Evolutionary conservation across 805 yeast genomes (phyloP), one percentile per base, ranked within the genome.

Genomic region (Hanseniaspora mollemarum): DNA sequence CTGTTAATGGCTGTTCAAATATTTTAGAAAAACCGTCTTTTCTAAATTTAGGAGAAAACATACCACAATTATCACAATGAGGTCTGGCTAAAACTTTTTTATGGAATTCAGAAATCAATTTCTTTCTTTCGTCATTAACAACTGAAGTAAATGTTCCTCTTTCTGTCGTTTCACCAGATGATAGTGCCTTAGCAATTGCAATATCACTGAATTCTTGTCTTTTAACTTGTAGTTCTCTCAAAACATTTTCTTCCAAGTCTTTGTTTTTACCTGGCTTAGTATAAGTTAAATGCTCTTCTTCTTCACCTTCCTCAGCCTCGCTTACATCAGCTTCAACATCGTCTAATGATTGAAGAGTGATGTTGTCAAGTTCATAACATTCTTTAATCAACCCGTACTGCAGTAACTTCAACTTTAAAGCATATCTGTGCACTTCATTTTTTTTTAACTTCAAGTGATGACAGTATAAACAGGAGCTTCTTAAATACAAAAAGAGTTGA

Each of bases 11-110:
- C 57, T 80, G 80, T 69, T 92, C 97, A 61, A 92, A 92, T 56
- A 92, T 79, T 71, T 94, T 92, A 55, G 88, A 76, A 62, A 79
- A 82, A 0, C 98, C 98, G 64, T 92, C 99, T 61, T 88, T 90
- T 69, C 98, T 80, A 72, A 82, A 90, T 32, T 82, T 73, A 51
- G 99, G 97, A 41, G 96, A 87, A 66, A 73, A 85, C 95, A 88
- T 85, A 40, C 87, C 86, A 75, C 99, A 92, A 67, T 88, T 87
- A 60, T 86, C 95, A 76, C 99, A 92, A 66, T 81, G 84, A 51
- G 87, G 81, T 66, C 96, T 78, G 43, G 83, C 66, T 55, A 85
- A 68, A 45, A 88, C 66, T 59, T 76, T 76, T 59, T 76, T 77
- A 71, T 87, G 85, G 60, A 88, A 82, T 32, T 81, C 87, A 53